A percentile compares a stretch with the other conserved stretches of the same genome.
Conservation (phyloP, 495 filamentous ascomycete genomes). For the Trichoderma orchidacearum region DNA sequence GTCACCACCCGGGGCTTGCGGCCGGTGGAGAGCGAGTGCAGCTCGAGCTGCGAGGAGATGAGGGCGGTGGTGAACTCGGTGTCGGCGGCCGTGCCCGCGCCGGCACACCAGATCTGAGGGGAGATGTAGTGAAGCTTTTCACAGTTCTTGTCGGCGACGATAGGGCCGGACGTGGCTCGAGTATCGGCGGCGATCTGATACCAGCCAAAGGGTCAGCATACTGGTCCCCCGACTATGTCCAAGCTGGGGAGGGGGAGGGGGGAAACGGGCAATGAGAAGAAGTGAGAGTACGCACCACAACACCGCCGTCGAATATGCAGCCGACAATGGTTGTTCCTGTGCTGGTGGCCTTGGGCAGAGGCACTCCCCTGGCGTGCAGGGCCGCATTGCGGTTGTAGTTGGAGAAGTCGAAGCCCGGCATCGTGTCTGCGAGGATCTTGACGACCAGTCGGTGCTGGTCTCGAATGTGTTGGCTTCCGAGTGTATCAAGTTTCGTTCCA, state of each 20-base stretch:
- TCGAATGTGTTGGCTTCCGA: not conserved
- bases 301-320: constrained; percentile 91
- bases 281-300: constrained; percentile 51
- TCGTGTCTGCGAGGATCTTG: constrained; percentile 28
- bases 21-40: constrained; percentile 88
- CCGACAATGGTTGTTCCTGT: constrained; percentile 99
- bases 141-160: constrained; percentile 99
- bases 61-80: constrained; percentile 98
- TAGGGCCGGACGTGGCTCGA: constrained; percentile 90
- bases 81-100: constrained; percentile 94
- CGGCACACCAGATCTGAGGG: constrained; percentile 98
- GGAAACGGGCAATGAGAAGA: not conserved
- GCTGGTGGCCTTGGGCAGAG: constrained; percentile 92
- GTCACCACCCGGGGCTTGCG: constrained; percentile 95
- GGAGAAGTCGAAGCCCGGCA: constrained; percentile 99
- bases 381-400: constrained; percentile 98
- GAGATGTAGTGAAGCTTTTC: constrained; percentile 99
- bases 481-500: not conserved
- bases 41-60: constrained; percentile 95
- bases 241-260: not conserved
- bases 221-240: not conserved
- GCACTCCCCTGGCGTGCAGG: constrained; percentile 83
- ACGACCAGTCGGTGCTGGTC: not conserved
- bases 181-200: constrained; percentile 97
- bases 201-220: too few species aligned